Evolutionary conservation across 1,284 basidiomycete species (phyloP).

Genomic region (Naganishia liquefaciens): DNA sequence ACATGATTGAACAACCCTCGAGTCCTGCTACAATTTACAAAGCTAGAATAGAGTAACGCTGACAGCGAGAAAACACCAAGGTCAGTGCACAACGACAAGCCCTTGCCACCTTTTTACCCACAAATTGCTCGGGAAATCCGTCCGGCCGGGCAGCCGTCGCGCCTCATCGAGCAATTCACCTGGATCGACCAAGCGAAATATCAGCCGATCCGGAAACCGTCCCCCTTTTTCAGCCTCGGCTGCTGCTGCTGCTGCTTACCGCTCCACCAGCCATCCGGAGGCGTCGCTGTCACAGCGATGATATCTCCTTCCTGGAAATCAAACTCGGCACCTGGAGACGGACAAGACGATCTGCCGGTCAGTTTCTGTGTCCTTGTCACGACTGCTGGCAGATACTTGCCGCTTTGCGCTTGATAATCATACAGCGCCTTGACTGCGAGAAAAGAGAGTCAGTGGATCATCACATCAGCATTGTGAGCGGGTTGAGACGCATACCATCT

Average conservation of each 20-base stretch:
- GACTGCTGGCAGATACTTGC: slow-evolving; percentile 42
- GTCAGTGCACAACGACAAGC: slow-evolving; percentile 8
- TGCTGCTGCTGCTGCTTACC: slow-evolving; percentile 59
- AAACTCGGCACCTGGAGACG: slow-evolving; percentile 56
- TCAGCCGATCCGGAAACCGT: neutral
- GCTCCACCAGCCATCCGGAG: slow-evolving; percentile 94
- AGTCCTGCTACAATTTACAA: too few relatives aligned
- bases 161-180: slow-evolving; percentile 74
- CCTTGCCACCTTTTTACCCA: slow-evolving; percentile 36
- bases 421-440: slow-evolving; percentile 78
- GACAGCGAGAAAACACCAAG: neutral
- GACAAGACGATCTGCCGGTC: neutral
- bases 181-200: neutral
- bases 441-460: neutral
- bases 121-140: slow-evolving; percentile 92
- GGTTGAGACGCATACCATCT: slow-evolving; percentile 23
- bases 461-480: neutral
- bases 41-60: slow-evolving; percentile 43
- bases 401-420: slow-evolving; percentile 82
- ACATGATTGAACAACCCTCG: neutral
- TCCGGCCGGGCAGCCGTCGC: slow-evolving; percentile 71
- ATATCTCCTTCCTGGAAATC: slow-evolving; percentile 89
- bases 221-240: neutral
- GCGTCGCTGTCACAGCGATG: slow-evolving; percentile 86
- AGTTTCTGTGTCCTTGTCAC: neutral